Evolutionary conservation across 1,139 yeast species (phyloP).

Genomic region (Yarrowia galli): DNA sequence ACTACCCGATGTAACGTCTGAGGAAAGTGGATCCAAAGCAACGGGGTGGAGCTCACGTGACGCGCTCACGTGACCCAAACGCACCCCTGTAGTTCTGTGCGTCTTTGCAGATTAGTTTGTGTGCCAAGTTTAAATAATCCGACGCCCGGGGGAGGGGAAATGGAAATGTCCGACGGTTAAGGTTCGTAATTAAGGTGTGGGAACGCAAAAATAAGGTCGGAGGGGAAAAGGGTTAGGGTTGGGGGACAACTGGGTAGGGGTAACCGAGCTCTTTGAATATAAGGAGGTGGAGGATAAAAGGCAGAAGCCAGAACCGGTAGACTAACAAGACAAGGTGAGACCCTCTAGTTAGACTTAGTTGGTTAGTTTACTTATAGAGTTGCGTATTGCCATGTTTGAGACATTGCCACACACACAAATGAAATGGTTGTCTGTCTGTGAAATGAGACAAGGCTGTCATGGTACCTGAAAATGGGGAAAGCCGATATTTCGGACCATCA

Average conservation of each 20-base stretch:
- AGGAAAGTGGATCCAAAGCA: no score
- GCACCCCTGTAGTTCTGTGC: conserved; percentile 17
- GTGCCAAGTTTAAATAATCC: conserved; percentile 29
- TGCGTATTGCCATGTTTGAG: not conserved
- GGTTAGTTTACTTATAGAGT: not conserved
- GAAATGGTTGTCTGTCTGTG: not conserved
- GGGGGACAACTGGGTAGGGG: conserved; percentile 8
- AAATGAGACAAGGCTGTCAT: not conserved
- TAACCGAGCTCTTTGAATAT: not conserved
- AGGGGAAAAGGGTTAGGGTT: conserved; percentile 33
- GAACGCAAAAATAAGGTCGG: conserved; percentile 1
- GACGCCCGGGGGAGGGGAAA: conserved; percentile 37
- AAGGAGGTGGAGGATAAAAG: not conserved
- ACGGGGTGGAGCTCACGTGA: conserved; percentile 15
- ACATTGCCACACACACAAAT: not conserved
- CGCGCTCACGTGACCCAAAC: not conserved
- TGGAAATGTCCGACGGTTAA: conserved; percentile 23
- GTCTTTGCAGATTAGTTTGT: conserved; percentile 4
- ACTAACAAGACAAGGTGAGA: not conserved
- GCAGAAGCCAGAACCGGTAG: not conserved
- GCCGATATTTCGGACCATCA: not conserved
- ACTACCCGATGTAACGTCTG: not conserved
- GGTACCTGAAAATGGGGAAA: conserved; percentile 1
- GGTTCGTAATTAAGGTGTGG: conserved; percentile 15
- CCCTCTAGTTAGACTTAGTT: not conserved